Base-by-base conservation (phyloP, 169 alveolate genomes). In the Theileria parva region DNA sequence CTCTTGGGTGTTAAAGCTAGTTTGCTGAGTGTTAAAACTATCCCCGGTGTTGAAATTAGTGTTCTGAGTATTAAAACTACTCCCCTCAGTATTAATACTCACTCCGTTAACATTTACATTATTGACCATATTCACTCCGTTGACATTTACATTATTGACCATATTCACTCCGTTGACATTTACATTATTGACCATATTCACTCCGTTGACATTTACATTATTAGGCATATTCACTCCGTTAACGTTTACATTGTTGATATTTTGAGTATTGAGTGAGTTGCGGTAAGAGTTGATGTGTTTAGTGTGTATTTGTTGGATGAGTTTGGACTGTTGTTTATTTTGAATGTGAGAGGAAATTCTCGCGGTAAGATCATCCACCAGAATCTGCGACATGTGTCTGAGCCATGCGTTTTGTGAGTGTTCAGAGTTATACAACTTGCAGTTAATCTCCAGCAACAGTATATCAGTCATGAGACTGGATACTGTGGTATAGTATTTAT, bases 361-460 rank as follows among this genome's bases (percentile, higher is more conserved):
- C 60, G 55, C 61, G 60, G 60, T 65, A 80, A 79, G 69, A 73
- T 86, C 93, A 64, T 89, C 89, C 11, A 83, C 89, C 17, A 83
- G 83, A 25, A 28, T 27, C 73, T 83, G 94, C 48, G 89, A 87
- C 84, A 76, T 86, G 30, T 79, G 81, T 13, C 89, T 86, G 39
- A 90, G 86, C 84, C 93, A 88, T 12, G 91, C 92, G 53, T 84
- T 89, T 50, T 93, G 92, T 23, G 89, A 91, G 17, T 81, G 86
- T 65, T 79, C 91, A 8, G 96, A 93, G 78, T 93, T 93, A 64
- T 85, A 93, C 63, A 75, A 73, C 70, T 88, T 86, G 88, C 96
- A 93, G 87, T 93, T 93, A 34, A 78, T 78, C 51, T 88, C 96
- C 15, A 93, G 76, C 51, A 92, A 88, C 55, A 71, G 79, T 32